Evolutionary conservation across 2,329 filamentous ascomycete species (phyloP).

Genomic region (Epichloe hybrida): DNA sequence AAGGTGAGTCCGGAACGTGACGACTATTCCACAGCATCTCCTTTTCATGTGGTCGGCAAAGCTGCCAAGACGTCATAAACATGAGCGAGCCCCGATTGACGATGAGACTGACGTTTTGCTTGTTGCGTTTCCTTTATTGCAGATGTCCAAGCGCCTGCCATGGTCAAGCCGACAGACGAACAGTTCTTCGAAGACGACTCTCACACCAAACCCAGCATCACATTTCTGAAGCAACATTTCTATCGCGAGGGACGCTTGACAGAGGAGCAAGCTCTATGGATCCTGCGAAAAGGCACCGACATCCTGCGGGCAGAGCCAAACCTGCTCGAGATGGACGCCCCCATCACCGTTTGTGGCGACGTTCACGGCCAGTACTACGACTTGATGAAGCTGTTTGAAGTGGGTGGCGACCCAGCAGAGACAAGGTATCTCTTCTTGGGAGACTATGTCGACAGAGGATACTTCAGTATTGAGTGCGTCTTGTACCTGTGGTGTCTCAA

Average conservation of each 20-base stretch:
- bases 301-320: conserved; percentile 84
- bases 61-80: background rate
- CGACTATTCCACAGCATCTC: background rate
- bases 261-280: conserved; percentile 94
- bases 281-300: conserved; percentile 77
- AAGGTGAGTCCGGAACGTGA: conserved; percentile 52
- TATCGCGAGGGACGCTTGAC: conserved; percentile 94
- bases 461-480: conserved; percentile 99
- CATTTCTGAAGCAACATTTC: conserved; percentile 95
- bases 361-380: conserved; percentile 99
- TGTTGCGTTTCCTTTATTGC: conserved; percentile 7
- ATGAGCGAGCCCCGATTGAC: background rate
- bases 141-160: conserved; percentile 97
- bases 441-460: conserved; percentile 95
- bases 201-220: conserved; percentile 76
- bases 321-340: conserved; percentile 96
- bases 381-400: conserved; percentile 98
- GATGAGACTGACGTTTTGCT: conserved; percentile 6
- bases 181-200: conserved; percentile 87
- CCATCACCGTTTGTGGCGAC: conserved; percentile 96
- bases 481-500: conserved; percentile 96
- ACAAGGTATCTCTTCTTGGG: conserved; percentile 94
- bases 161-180: conserved; percentile 81
- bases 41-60: background rate
- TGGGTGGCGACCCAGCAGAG: conserved; percentile 90